Evolutionary conservation across 495 filamentous ascomycete genomes (phyloP), one percentile per base, ranked within the genome.

Genomic region (Daldinia concentrica): DNA sequence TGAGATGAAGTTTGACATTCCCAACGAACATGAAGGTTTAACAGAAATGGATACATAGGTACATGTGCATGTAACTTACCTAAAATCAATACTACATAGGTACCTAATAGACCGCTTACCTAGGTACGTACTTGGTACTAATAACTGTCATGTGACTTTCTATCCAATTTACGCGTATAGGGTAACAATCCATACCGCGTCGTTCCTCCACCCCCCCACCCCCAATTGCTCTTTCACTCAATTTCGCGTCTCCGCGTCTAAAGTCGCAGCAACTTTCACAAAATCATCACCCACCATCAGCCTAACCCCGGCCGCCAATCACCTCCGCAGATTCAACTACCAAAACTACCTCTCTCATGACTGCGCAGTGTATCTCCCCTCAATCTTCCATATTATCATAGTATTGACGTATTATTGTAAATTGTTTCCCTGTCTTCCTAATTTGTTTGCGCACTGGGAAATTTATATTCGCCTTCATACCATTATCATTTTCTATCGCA

Each of bases 201-300:
- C 70, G 32, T 68, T 17, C 56, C 55, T 15, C 24, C 34, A 15
- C 3, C 4, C 27, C 29, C 29, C 3, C 4, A 2, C 29, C 29
- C 29, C 29, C 29, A 32, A n/a, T n/a, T 37, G 58, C 15, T 48
- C 54, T 27, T 61, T 61, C 43, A 32, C 9, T 56, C 56, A 57
- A 51, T 67, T 65, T 68, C 70, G 60, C 64, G 70, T 73, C 64
- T 60, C 64, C 65, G 54, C 69, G 63, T 66, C 36, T 45, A 26
- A 62, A 63, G 39, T 61, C 27, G 30, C 30, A 36, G 26, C 52
- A 32, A 32, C 30, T 34, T 34, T 56, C 52, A 39, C 43, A 32
- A 52, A 34, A 50, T 34, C 37, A 57, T 32, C 39, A 62, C 26
- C 29, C 41, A 32, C 39, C 62, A 58, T 37, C n/a, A 48, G 11